Evolutionary conservation across 2,329 filamentous ascomycete genomes (phyloP).

Genomic region (Simplicillium aogashimaense): DNA sequence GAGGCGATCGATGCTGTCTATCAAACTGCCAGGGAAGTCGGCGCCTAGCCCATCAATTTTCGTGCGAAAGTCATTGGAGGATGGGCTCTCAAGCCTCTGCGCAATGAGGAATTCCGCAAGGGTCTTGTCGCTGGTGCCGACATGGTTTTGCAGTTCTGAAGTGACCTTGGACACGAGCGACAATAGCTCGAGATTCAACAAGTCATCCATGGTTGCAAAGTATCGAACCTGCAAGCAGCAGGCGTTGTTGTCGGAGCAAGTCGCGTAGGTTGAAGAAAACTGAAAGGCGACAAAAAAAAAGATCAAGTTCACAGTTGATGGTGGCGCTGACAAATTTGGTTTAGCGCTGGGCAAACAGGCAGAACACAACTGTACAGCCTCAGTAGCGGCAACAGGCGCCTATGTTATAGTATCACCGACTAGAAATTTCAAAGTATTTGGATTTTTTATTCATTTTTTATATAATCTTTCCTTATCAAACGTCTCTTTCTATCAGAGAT

Average conservation of each 20-base stretch:
- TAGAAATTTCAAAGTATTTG: too few species aligned
- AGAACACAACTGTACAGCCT: neutral
- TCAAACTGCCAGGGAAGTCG: conserved; percentile 73
- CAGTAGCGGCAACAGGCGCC: too few species aligned
- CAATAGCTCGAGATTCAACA: conserved; percentile 82
- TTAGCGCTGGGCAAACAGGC: neutral
- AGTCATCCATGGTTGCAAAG: conserved; percentile 63
- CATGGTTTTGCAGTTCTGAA: conserved; percentile 86
- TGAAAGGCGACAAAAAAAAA: neutral
- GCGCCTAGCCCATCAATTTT: conserved; percentile 68
- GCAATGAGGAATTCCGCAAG: conserved; percentile 94
- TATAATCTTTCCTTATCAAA: too few species aligned
- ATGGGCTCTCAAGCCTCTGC: conserved; percentile 67
- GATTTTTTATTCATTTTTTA: too few species aligned
- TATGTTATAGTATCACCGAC: too few species aligned
- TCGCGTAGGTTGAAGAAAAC: neutral
- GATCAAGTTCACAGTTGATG: neutral
- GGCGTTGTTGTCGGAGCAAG: neutral
- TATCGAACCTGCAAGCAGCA: conserved; percentile 2
- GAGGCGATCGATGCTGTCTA: conserved; percentile 85
- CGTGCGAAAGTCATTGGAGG: conserved; percentile 63
- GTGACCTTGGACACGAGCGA: conserved; percentile 93
- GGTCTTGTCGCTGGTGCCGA: conserved; percentile 87
- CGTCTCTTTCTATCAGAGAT: too few species aligned
- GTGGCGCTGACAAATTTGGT: neutral